Evolutionary conservation across 75 land plant species (phyloP).

Genomic region (Azolla pinnata): DNA sequence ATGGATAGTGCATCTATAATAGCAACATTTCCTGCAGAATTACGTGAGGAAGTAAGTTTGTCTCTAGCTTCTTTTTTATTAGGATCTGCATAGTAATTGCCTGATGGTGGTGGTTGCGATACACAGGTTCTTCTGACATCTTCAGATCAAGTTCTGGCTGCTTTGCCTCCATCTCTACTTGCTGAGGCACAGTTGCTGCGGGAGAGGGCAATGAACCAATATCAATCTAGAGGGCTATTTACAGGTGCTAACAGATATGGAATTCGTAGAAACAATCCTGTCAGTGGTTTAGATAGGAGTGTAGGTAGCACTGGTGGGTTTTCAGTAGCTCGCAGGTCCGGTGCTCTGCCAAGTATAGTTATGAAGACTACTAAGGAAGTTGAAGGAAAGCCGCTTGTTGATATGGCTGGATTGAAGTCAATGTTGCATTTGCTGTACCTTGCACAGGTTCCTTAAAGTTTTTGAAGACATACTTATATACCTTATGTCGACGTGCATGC

Average conservation of each 20-base stretch:
- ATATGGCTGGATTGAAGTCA: slow-evolving; percentile 28
- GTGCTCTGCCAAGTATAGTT: slow-evolving; percentile 2
- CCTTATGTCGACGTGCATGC: not conserved
- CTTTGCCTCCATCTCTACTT: slow-evolving; percentile 33
- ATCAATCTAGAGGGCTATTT: slow-evolving; percentile 28
- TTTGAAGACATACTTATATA: not conserved
- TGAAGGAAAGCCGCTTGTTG: slow-evolving; percentile 37
- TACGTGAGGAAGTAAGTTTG: slow-evolving; percentile 32
- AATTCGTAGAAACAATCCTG: slow-evolving; percentile 14
- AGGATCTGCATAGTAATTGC: not conserved
- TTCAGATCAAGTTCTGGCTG: slow-evolving; percentile 32
- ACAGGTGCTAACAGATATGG: slow-evolving; percentile 18
- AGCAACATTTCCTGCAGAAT: slow-evolving; percentile 40
- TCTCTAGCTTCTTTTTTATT: not conserved
- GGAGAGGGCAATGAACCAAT: slow-evolving; percentile 36
- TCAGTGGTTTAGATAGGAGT: not conserved
- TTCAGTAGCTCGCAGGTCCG: slow-evolving; percentile 18
- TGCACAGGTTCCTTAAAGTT: slow-evolving; percentile 33
- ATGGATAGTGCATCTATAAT: slow-evolving; percentile 47
- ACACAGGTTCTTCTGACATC: slow-evolving; percentile 32
- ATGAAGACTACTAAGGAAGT: slow-evolving; percentile 19
- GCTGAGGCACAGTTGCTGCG: slow-evolving; percentile 37
- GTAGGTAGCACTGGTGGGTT: slow-evolving; percentile 17
- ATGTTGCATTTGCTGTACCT: slow-evolving; percentile 29
- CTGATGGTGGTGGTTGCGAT: not conserved